Evolutionary conservation across 495 filamentous ascomycete genomes (phyloP), one percentile per base, ranked within the genome.

Genomic region (Penicillium paxilli): DNA sequence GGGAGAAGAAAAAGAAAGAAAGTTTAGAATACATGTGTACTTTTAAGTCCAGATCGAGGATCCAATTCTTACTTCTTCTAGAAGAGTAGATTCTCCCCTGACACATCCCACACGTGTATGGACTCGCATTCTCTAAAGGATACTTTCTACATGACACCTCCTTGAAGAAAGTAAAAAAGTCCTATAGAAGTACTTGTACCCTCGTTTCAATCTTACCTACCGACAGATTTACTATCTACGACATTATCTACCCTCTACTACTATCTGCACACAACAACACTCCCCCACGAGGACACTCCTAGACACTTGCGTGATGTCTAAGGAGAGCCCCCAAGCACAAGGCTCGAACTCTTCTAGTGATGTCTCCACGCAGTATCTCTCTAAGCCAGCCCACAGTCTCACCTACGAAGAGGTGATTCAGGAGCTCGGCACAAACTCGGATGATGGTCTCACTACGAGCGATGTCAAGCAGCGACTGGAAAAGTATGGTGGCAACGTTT

Each of bases 361-460:
- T 33, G 35, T 16, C 33, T 11, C 44, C 52, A 21, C 63, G 57
- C 47, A 38, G 4, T 60, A 54, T 2, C 66, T 91, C 17, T 82
- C 80, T 8, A 68, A 72, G 40, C 86, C 87, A 7, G 84, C 89
- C 14, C 89, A 92, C 61, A 73, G 82, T 33, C 76, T 93, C 22
- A 56, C 80, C 16, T 70, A 62, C 58, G 68, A 78, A 26, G 67
- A 81, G 53, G 71, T 86, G 48, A 73, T 84, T 49, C 57, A 69
- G 9, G 82, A 91, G 63, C 74, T 90, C 16, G 65, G 67, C 3
- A 80, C 82, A 55, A 76, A 90, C 64, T 52, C 69, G 9, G 79
- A 87, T 11, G 73, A 88, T 65, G 87, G 87, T 32, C 72, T 91
- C 26, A 77, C 79, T 3, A 66, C 69, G 6, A 60, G 54, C 0